phyloP scores from a whole-genome alignment of 2,329 filamentous ascomycete species.

The Neonectria neomacrospora region DNA sequence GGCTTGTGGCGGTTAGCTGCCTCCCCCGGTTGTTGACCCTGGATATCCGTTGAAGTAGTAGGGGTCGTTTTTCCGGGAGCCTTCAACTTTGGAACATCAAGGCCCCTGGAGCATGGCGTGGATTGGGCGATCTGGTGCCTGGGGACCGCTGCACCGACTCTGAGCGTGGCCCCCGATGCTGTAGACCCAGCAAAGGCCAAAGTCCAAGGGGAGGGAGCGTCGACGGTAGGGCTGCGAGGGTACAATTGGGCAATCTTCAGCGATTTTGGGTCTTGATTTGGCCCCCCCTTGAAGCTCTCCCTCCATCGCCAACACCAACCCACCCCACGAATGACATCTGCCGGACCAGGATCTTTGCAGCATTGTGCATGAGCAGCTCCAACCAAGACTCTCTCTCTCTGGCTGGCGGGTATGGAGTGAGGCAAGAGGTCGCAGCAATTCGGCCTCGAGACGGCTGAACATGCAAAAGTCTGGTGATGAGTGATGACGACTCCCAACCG shows the following conservation, averaged over 20 bases:
- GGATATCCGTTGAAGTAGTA: conserved; percentile 16
- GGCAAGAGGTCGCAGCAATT: conserved; percentile 17
- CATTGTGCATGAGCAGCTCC: conserved; percentile 41
- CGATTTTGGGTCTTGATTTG: conserved; percentile 19
- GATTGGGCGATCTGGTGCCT: conserved; percentile 29
- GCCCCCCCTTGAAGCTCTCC: conserved; percentile 26
- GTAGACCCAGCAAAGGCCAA: conserved; percentile 20
- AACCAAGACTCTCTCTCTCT: conserved; percentile 19
- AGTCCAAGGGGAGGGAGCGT: conserved; percentile 22
- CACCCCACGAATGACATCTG: conserved; percentile 43
- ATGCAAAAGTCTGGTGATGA: conserved; percentile 40
- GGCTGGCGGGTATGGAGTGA: conserved; percentile 20
- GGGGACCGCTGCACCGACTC: conserved; percentile 22
- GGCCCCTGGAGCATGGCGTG: conserved; percentile 20
- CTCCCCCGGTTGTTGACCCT: conserved; percentile 14
- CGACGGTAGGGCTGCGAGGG: conserved; percentile 43
- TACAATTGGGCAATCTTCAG: conserved; percentile 36
- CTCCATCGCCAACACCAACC: conserved; percentile 37
- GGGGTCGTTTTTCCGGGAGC: conserved; percentile 34
- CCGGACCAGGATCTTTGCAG: conserved; percentile 43
- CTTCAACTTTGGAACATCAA: conserved; percentile 14
- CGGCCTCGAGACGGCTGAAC: conserved; percentile 26
- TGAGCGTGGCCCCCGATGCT: conserved; percentile 22
- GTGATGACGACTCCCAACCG: conserved; percentile 22
- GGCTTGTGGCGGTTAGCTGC: conserved; percentile 16